Evolutionary conservation across 2,329 filamentous ascomycete genomes (phyloP).

Genomic region (Cladosporium austrohemisphaericum): DNA sequence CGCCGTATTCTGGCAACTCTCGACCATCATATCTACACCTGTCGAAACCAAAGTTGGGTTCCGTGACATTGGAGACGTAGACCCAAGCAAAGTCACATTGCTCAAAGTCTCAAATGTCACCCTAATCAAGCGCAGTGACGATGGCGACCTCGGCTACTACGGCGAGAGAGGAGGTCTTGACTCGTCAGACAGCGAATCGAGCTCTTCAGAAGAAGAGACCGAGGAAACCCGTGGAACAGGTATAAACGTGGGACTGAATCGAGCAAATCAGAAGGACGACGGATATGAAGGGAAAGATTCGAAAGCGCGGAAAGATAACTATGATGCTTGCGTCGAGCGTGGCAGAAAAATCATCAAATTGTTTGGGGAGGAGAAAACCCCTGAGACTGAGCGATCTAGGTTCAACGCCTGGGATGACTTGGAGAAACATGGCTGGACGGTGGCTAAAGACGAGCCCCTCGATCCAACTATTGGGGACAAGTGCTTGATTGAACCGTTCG

Average conservation of each 20-base stretch:
- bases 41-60: too few species aligned
- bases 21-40: too few species aligned
- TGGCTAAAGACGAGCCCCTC: background rate
- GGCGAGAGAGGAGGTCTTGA: too few species aligned
- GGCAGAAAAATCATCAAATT: background rate
- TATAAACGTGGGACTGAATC: background rate
- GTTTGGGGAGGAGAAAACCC: background rate
- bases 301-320: background rate
- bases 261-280: background rate
- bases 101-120: too few species aligned
- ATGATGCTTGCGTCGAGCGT: background rate
- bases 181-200: too few species aligned
- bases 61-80: too few species aligned
- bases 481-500: background rate
- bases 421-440: background rate
- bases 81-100: too few species aligned
- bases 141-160: too few species aligned
- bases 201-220: too few species aligned
- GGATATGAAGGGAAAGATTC: background rate
- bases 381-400: background rate
- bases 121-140: too few species aligned
- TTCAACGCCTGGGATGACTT: background rate
- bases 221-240: too few species aligned
- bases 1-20: too few species aligned
- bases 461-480: background rate